phyloP scores from a whole-genome alignment of 352 stramenopile species.

The Globisporangium canariense region DNA sequence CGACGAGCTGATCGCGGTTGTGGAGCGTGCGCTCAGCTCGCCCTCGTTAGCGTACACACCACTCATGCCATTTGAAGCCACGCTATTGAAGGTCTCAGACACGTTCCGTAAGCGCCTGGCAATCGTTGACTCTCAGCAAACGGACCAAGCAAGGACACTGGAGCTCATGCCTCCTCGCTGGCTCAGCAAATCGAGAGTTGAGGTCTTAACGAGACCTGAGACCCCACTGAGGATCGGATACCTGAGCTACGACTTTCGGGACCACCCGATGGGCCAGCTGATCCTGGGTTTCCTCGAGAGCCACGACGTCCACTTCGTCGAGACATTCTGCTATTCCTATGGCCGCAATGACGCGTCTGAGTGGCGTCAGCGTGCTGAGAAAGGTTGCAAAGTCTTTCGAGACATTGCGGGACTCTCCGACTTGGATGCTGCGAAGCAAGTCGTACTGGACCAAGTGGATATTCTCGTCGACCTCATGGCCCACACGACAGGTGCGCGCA shows the following conservation, averaged over 20 bases:
- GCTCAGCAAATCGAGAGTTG: not conserved
- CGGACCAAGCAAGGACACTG: constrained; percentile 39
- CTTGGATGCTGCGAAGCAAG: constrained; percentile 46
- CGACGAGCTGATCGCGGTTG: constrained; percentile 31
- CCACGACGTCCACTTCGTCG: constrained; percentile 48
- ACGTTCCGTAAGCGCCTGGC: constrained; percentile 46
- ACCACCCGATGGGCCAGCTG: constrained; percentile 92
- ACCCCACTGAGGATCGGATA: constrained; percentile 77
- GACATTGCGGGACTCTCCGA: constrained; percentile 56
- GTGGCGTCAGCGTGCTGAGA: constrained; percentile 54
- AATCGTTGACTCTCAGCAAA: constrained; percentile 19
- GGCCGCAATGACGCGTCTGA: constrained; percentile 69
- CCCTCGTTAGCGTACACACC: not conserved
- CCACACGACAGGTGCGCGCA: constrained; percentile 81
- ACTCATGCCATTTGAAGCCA: constrained; percentile 73
- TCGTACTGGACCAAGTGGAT: constrained; percentile 63
- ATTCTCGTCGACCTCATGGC: constrained; percentile 91
- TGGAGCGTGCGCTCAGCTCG: constrained; percentile 19
- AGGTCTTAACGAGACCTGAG: constrained; percentile 19
- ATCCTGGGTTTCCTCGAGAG: constrained; percentile 80
- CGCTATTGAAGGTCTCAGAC: constrained; percentile 52
- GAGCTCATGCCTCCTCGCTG: constrained; percentile 23
- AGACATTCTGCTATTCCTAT: constrained; percentile 79
- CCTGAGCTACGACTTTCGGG: constrained; percentile 88
- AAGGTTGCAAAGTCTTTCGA: constrained; percentile 49